Conservation (phyloP, 768 basidiomycete genomes). For the Serpula lacrymans region DNA sequence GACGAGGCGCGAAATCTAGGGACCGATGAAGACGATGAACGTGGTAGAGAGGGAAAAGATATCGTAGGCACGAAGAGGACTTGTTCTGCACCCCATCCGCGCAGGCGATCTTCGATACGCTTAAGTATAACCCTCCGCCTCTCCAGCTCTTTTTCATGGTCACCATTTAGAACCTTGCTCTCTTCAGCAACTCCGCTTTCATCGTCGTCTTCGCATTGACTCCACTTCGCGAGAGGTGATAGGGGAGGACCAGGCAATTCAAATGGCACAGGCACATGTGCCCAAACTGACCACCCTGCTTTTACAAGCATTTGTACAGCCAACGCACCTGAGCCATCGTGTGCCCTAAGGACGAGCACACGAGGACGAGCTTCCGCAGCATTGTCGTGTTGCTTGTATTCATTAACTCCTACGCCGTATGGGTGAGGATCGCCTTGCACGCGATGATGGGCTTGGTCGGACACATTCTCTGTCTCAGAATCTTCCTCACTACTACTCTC, state of each 20-base stretch:
- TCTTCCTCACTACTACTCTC: constrained; percentile 10
- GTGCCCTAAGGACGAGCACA: constrained; percentile 68
- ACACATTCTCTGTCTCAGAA: too few relatives aligned
- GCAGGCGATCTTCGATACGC: constrained; percentile 49
- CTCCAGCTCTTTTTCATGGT: constrained; percentile 33
- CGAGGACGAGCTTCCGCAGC: constrained; percentile 24
- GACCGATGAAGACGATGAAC: constrained; percentile 17
- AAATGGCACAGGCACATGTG: constrained; percentile 51
- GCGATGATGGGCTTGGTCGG: too few relatives aligned
- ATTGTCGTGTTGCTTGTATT: constrained; percentile 4
- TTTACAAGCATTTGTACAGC: constrained; percentile 73
- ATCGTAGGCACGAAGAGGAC: constrained; percentile 55
- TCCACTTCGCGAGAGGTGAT: constrained; percentile 33
- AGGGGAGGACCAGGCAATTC: constrained; percentile 29
- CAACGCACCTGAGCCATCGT: constrained; percentile 73
- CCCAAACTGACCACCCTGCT: constrained; percentile 71
- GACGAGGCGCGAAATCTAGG: too few relatives aligned
- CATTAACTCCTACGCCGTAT: constrained; percentile 20
- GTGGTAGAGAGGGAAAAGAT: constrained; percentile 17
- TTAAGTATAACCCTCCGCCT: constrained; percentile 40
- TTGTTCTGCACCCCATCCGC: constrained; percentile 73
- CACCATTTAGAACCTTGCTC: constrained; percentile 26
- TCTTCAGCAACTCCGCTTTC: constrained; percentile 26
- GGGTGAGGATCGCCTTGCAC: constrained; percentile 26
- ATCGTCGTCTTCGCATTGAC: constrained; percentile 19